A percentile compares a stretch with the other conserved stretches of the same genome.
Evolutionary conservation across 2,329 filamentous ascomycete species (phyloP).

Genomic region (Penicillium frequentans): DNA sequence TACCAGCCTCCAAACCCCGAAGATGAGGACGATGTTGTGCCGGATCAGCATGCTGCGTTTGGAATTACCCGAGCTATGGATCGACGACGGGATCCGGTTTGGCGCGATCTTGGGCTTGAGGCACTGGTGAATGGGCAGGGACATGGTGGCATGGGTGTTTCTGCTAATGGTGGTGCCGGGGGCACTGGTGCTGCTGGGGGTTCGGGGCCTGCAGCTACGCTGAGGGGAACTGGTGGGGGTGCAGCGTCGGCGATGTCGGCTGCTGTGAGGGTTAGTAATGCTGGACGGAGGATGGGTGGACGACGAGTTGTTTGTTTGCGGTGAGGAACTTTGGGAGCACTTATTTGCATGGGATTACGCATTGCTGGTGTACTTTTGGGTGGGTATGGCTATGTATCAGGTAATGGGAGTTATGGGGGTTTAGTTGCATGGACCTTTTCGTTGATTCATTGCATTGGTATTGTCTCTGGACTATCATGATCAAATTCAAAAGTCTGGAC

Average conservation of each 20-base stretch:
- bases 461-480: slow-evolving; percentile 9
- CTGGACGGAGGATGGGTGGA: slow-evolving; percentile 40
- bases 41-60: slow-evolving; percentile 67
- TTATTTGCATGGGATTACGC: background rate
- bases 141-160: slow-evolving; percentile 18
- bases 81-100: slow-evolving; percentile 53
- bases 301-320: slow-evolving; percentile 39
- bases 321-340: slow-evolving; percentile 16
- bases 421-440: background rate
- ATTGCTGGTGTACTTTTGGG: slow-evolving; percentile 1
- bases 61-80: slow-evolving; percentile 64
- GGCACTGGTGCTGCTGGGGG: slow-evolving; percentile 1
- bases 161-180: slow-evolving; percentile 20
- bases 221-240: slow-evolving; percentile 21
- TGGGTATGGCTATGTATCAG: background rate
- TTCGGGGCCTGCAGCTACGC: slow-evolving; percentile 16
- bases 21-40: slow-evolving; percentile 67
- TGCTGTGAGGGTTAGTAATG: slow-evolving; percentile 27
- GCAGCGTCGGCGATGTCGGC: slow-evolving; percentile 15
- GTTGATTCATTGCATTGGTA: slow-evolving; percentile 18
- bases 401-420: background rate
- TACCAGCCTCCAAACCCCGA: slow-evolving; percentile 65
- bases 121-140: slow-evolving; percentile 45
- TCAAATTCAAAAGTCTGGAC: slow-evolving; percentile 1
- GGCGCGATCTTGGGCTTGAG: slow-evolving; percentile 60